These are phyloP conservation scores for Phytophthora syringae DNA, from an alignment of 352 stramenopile species.

Conservation along the genomic window DNA sequence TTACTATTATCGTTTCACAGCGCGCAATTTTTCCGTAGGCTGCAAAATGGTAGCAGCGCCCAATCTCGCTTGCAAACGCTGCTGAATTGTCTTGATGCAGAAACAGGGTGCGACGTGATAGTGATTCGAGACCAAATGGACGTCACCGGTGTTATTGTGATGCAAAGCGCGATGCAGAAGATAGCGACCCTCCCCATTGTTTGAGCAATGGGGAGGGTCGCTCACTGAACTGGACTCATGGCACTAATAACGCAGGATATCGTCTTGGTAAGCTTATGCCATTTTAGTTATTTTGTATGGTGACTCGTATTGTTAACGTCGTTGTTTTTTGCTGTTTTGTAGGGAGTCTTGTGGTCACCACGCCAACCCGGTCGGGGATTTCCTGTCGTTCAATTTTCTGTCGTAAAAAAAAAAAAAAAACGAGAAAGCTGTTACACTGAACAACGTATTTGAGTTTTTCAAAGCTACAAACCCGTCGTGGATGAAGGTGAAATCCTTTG, in stretches of 20 bases:
- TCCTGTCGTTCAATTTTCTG: neutral
- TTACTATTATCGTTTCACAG: neutral
- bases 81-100: neutral
- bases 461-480: neutral
- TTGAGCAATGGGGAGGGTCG: neutral
- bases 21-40: neutral
- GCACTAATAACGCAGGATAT: neutral
- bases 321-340: neutral
- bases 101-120: neutral
- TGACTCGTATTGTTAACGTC: neutral
- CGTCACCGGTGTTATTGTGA: neutral
- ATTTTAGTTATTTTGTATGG: neutral
- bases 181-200: too few relatives aligned
- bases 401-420: too few relatives aligned
- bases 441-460: neutral
- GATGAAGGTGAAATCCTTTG: neutral
- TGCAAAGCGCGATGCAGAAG: neutral
- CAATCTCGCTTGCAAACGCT: neutral
- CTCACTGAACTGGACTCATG: neutral
- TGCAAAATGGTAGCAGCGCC: neutral
- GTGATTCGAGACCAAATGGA: neutral
- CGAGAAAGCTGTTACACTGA: neutral
- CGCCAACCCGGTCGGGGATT: neutral
- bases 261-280: neutral
- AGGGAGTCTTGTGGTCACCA: neutral